Percentiles rank a stretch among this genome's conserved stretches.
Evolutionary conservation across 2,329 filamentous ascomycete genomes (phyloP).

Genomic region (Penicillium sp.): DNA sequence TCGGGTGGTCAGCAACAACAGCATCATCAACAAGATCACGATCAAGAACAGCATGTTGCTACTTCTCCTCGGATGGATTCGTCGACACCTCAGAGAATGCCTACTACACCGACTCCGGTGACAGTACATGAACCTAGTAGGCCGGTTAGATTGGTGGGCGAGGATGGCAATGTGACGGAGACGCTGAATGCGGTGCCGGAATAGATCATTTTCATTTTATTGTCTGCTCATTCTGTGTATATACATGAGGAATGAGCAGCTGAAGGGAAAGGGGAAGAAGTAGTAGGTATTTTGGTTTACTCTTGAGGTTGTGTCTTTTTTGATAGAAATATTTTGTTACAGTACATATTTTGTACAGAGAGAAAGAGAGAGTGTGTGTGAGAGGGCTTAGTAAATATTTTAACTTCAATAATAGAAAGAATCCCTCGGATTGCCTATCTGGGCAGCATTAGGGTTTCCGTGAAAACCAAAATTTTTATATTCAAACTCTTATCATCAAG

Average conservation of each 20-base stretch:
- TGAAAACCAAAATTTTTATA: no score
- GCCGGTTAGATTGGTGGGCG: conserved; percentile 27
- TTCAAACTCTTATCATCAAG: no score
- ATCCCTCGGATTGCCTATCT: no score
- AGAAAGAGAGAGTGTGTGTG: not conserved
- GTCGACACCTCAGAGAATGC: conserved; percentile 13
- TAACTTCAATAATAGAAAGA: not conserved
- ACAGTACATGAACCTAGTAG: conserved; percentile 28
- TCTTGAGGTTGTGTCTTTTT: not conserved
- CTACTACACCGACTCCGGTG: conserved; percentile 19
- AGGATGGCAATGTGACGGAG: conserved; percentile 13
- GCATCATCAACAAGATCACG: not conserved
- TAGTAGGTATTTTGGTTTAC: not conserved
- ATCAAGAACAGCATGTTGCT: not conserved
- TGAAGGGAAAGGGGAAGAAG: not conserved
- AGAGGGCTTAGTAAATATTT: not conserved
- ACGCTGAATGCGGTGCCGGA: conserved; percentile 12
- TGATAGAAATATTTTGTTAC: not conserved
- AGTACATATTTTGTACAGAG: not conserved
- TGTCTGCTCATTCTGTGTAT: not conserved
- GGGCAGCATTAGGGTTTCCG: no score
- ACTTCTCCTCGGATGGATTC: not conserved
- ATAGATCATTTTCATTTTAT: not conserved
- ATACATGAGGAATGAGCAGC: not conserved
- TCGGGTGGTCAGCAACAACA: conserved; percentile 24